Conservation (phyloP, 108 stramenopile genomes). For the Mediolabrus comicus region DNA sequence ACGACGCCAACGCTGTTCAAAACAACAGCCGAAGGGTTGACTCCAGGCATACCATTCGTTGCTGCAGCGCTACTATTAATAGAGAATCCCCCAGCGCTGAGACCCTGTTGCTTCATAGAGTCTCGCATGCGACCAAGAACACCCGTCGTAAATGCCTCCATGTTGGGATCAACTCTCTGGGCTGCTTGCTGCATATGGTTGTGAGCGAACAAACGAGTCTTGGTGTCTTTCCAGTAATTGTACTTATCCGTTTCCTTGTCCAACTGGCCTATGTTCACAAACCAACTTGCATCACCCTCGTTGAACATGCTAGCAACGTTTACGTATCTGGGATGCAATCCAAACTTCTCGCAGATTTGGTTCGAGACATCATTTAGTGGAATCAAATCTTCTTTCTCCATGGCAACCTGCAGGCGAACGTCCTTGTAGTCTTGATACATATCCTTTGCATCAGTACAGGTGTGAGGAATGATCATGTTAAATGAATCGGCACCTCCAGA, state of each 20-base stretch:
- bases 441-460: conserved; percentile 20
- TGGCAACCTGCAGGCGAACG: conserved; percentile 32
- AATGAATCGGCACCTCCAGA: conserved; percentile 62
- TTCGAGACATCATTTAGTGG: background rate
- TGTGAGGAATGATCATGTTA: conserved; percentile 61
- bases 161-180: conserved; percentile 35
- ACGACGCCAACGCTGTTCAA: conserved; percentile 19
- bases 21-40: conserved; percentile 17
- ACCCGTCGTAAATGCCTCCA: conserved; percentile 35
- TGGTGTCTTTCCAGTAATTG: conserved; percentile 33
- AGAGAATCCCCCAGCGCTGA: conserved; percentile 28
- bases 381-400: conserved; percentile 4
- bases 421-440: conserved; percentile 42
- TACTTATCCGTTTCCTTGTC: conserved; percentile 32
- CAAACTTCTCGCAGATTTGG: background rate
- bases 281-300: background rate
- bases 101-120: conserved; percentile 22
- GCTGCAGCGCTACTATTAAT: conserved; percentile 34
- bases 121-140: conserved; percentile 54
- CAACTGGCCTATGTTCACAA: conserved; percentile 50
- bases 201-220: conserved; percentile 61
- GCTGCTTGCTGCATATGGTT: conserved; percentile 47
- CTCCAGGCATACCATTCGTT: conserved; percentile 29
- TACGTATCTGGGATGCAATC: background rate
- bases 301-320: background rate